Percentiles rank a stretch among this genome's conserved stretches.
These are phyloP conservation scores for Trichosanthes cucumerina DNA, from an alignment of 306 rosid species.

Conservation along the genomic window DNA sequence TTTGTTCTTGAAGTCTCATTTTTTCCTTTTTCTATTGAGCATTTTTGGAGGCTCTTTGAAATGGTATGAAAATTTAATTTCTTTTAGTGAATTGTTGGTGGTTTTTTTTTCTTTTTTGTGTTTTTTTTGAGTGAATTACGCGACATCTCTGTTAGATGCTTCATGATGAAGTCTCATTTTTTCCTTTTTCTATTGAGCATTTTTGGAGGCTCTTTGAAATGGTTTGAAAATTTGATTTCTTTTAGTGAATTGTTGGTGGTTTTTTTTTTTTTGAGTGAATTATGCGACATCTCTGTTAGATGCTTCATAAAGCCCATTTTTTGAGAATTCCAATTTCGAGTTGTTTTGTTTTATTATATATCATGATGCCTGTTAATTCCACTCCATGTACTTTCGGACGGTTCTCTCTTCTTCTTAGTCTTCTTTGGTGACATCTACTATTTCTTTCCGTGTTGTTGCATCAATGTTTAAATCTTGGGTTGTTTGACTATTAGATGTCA, in stretches of 20 bases:
- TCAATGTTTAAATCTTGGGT: background rate
- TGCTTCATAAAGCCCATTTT: background rate
- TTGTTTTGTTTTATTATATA: background rate
- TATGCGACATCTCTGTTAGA: background rate
- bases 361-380: background rate
- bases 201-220: background rate
- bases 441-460: background rate
- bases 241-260: background rate
- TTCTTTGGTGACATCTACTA: background rate
- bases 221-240: background rate
- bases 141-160: background rate
- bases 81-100: background rate
- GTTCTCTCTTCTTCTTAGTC: background rate
- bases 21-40: background rate
- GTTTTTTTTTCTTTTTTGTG: too few species aligned
- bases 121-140: background rate
- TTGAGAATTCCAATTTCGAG: background rate
- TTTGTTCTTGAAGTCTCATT: background rate
- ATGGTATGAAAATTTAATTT: background rate
- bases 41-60: background rate
- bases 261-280: background rate
- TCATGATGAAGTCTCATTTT: too few species aligned
- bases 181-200: too few species aligned
- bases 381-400: background rate
- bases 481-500: background rate